These are phyloP conservation scores for Clarireedia monteithiana DNA, from an alignment of 2,329 filamentous ascomycete genomes.

Conservation along the genomic window DNA sequence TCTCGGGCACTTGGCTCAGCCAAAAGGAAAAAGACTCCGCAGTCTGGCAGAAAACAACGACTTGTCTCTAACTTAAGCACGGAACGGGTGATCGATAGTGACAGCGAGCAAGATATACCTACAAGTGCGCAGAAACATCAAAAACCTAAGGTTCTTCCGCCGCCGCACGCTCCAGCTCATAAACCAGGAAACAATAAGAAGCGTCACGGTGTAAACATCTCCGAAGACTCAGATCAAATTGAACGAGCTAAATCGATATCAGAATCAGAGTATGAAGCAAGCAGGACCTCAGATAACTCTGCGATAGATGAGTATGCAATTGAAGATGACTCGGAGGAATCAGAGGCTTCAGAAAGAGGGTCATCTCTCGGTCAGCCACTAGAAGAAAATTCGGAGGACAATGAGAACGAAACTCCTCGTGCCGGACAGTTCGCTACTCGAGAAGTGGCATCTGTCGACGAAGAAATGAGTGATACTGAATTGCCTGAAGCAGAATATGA, in stretches of 20 bases:
- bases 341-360: not conserved
- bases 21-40: not conserved
- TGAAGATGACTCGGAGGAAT: not conserved
- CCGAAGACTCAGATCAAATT: not conserved
- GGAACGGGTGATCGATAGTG: slow-evolving; percentile 5
- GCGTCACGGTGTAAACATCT: not conserved
- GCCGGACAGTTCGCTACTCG: not conserved
- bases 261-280: not conserved
- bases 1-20: not conserved
- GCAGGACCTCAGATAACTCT: not conserved
- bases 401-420: not conserved
- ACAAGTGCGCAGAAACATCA: slow-evolving; percentile 6
- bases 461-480: not conserved
- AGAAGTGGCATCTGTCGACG: not conserved
- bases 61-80: not conserved
- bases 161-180: not conserved
- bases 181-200: not conserved
- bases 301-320: not conserved
- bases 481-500: not conserved
- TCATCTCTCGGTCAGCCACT: not conserved
- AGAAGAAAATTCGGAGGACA: not conserved
- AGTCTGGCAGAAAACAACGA: not conserved
- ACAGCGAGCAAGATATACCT: slow-evolving; percentile 1
- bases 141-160: not conserved
- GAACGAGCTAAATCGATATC: not conserved